These are phyloP conservation scores for Posidonia oceanica DNA, from an alignment of 116 monocot species.

Conservation along the genomic window DNA sequence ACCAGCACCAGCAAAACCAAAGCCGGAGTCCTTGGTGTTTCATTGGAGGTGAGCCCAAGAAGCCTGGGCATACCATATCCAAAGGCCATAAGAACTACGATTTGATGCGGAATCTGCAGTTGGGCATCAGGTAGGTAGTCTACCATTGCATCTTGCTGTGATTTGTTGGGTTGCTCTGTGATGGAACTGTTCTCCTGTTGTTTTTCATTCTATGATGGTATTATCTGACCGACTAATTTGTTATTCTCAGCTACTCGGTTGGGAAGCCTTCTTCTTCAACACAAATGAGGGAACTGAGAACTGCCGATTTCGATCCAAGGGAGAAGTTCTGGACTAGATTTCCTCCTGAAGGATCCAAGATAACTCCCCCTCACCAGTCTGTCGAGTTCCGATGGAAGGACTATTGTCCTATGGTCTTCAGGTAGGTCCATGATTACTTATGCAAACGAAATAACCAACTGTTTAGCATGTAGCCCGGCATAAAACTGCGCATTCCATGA, in stretches of 20 bases:
- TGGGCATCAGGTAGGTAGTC: constrained; percentile 78
- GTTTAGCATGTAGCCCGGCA: not conserved
- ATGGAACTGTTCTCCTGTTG: not conserved
- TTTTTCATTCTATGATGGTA: not conserved
- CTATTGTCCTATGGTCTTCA: constrained; percentile 93
- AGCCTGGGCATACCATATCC: constrained; percentile 57
- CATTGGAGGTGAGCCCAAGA: constrained; percentile 36
- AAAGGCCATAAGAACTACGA: constrained; percentile 94
- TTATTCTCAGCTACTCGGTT: constrained; percentile 53
- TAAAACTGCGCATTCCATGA: too few species aligned
- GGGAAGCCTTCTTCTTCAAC: constrained; percentile 41
- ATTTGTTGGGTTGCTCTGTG: not conserved
- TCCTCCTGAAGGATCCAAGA: constrained; percentile 90
- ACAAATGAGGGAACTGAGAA: constrained; percentile 42
- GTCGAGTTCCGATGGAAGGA: constrained; percentile 94
- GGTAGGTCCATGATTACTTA: constrained; percentile 19
- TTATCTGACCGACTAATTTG: not conserved
- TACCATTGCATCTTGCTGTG: not conserved
- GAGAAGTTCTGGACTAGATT: constrained; percentile 96
- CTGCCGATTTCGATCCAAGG: constrained; percentile 61
- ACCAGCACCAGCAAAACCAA: constrained; percentile 8
- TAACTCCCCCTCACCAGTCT: constrained; percentile 78
- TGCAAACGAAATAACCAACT: constrained; percentile 4
- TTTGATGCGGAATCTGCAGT: constrained; percentile 72
- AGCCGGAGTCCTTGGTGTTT: constrained; percentile 33